Percentiles rank a stretch among this genome's conserved stretches.
phyloP scores from a whole-genome alignment of 2,329 filamentous ascomycete species.

The Alternaria gansuensis region DNA sequence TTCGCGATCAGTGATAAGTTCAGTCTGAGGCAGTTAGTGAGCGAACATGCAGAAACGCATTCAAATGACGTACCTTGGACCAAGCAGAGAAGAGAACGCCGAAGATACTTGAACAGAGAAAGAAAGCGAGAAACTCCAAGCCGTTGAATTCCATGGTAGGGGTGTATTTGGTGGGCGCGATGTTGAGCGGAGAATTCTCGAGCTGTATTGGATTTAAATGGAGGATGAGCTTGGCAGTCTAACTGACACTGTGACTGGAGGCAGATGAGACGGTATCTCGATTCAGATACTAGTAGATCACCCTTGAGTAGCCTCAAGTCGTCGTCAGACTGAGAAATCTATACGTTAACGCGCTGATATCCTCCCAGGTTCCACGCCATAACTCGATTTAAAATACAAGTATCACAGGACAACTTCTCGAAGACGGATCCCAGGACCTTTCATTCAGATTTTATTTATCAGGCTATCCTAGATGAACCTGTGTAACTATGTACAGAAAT shows the following conservation, averaged over 20 bases:
- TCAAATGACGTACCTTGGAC: constrained; percentile 11
- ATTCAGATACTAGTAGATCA: background rate
- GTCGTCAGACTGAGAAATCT: too few species aligned
- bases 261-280: background rate
- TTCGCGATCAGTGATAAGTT: constrained; percentile 20
- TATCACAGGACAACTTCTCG: background rate
- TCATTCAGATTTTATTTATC: background rate
- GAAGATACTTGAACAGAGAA: constrained; percentile 21
- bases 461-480: background rate
- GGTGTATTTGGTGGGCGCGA: background rate
- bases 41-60: background rate
- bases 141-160: constrained; percentile 19
- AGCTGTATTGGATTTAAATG: background rate
- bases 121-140: constrained; percentile 22
- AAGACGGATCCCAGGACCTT: background rate
- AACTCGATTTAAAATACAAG: background rate
- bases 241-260: constrained; percentile 1
- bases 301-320: background rate
- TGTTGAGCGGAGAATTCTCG: background rate
- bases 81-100: constrained; percentile 13
- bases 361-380: too few species aligned
- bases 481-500: constrained; percentile 10
- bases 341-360: background rate
- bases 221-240: constrained; percentile 12
- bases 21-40: constrained; percentile 15